Conservation (phyloP, 2,329 filamentous ascomycete species). For the Verticillium nonalfalfae region DNA sequence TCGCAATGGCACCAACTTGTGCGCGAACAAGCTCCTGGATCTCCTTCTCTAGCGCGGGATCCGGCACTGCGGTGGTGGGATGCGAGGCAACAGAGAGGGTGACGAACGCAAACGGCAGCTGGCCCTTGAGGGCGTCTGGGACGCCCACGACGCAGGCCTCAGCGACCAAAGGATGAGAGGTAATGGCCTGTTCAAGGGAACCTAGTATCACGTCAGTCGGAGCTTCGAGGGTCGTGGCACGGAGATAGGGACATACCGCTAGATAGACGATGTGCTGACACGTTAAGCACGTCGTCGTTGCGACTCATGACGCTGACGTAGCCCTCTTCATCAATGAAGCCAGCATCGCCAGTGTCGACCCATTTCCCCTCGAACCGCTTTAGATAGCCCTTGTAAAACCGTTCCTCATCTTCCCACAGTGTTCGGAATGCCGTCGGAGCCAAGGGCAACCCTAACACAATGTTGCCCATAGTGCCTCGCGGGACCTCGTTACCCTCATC, state of each 20-base stretch:
- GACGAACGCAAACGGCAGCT: conserved; percentile 87
- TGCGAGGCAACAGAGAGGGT: conserved; percentile 42
- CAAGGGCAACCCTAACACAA: conserved; percentile 76
- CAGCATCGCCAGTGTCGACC: conserved; percentile 88
- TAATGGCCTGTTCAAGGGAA: conserved; percentile 85
- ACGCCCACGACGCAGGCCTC: conserved; percentile 85
- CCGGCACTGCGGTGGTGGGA: conserved; percentile 43
- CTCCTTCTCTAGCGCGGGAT: conserved; percentile 42
- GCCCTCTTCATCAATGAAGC: conserved; percentile 72
- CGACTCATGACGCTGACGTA: conserved; percentile 60
- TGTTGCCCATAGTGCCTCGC: conserved; percentile 80
- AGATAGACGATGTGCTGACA: conserved; percentile 86
- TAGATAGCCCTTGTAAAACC: conserved; percentile 82
- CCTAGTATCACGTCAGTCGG: conserved; percentile 37
- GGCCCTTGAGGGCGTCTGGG: conserved; percentile 80
- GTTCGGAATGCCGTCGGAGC: conserved; percentile 82
- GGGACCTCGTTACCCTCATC: conserved; percentile 68
- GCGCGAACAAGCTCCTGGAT: conserved; percentile 67
- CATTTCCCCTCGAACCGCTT: conserved; percentile 75
- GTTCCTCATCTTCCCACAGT: conserved; percentile 77
- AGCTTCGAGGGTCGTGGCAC: not conserved
- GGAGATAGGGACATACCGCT: conserved; percentile 55
- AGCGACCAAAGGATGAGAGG: conserved; percentile 69
- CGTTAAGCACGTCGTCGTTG: conserved; percentile 86
- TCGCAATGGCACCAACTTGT: conserved; percentile 84